A percentile compares a stretch with the other conserved stretches of the same genome.
phyloP scores from a whole-genome alignment of 2,329 filamentous ascomycete species.

The Phoma herbarum region DNA sequence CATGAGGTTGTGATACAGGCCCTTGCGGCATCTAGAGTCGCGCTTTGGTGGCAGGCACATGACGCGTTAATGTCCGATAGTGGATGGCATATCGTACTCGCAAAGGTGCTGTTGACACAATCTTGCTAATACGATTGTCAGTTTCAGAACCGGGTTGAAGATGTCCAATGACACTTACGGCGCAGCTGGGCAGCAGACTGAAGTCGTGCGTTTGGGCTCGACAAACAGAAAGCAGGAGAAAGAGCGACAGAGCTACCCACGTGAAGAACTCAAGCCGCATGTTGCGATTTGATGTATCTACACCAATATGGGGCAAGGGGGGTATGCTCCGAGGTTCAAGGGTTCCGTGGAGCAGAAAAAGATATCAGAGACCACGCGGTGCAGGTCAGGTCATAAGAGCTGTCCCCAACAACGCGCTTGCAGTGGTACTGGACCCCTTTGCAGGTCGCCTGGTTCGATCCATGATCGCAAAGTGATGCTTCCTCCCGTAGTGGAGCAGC shows the following conservation, averaged over 20 bases:
- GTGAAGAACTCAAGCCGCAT: constrained; percentile 1
- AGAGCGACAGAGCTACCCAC: background rate
- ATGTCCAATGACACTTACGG: constrained; percentile 3
- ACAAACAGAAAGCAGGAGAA: background rate
- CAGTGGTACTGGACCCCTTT: constrained; percentile 9
- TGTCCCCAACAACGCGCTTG: background rate
- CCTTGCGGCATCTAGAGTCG: background rate
- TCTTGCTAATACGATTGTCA: constrained; percentile 2
- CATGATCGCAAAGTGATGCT: constrained; percentile 1
- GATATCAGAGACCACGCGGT: background rate
- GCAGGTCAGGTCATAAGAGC: constrained; percentile 1
- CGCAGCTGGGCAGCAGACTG: constrained; percentile 7
- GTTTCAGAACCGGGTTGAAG: background rate
- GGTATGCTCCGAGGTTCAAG: background rate
- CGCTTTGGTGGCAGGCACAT: constrained; percentile 7
- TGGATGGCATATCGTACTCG: background rate
- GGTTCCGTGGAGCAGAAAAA: background rate
- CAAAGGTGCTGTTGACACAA: constrained; percentile 9
- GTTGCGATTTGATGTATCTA: background rate
- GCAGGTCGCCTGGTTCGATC: constrained; percentile 3
- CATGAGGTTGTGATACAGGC: constrained; percentile 7
- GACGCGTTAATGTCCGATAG: background rate
- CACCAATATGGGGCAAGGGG: background rate
- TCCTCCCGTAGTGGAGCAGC: constrained; percentile 2
- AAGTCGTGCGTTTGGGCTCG: constrained; percentile 2